These are phyloP conservation scores for Hanseniaspora uvarum DNA, from an alignment of 1,139 yeast species.

Conservation along the genomic window DNA sequence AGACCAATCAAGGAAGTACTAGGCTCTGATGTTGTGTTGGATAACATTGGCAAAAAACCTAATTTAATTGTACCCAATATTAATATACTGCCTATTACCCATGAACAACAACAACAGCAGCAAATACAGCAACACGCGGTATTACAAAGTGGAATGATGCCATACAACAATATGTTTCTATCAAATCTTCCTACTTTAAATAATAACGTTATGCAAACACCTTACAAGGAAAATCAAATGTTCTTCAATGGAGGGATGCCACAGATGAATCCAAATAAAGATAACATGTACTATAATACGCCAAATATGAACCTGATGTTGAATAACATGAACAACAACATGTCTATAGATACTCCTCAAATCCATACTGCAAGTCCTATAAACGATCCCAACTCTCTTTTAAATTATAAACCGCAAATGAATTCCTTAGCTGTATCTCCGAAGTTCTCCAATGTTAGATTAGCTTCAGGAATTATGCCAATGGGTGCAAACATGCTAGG, in stretches of 20 bases:
- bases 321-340: background rate
- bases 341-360: background rate
- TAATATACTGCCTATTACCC: background rate
- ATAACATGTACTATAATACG: background rate
- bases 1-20: constrained; percentile 7
- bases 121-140: background rate
- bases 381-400: background rate
- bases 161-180: background rate
- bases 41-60: background rate
- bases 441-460: constrained; percentile 9
- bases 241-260: background rate
- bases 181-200: background rate
- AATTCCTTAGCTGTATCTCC: constrained; percentile 4
- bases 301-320: background rate
- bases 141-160: background rate
- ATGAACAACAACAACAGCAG: background rate
- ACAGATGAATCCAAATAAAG: background rate
- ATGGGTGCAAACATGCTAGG: background rate
- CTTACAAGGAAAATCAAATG: constrained; percentile 9
- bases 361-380: background rate
- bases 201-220: background rate
- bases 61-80: background rate
- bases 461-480: background rate
- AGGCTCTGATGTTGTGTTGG: background rate
- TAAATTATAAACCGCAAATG: background rate